A percentile compares a stretch with the other conserved stretches of the same genome.
phyloP scores from a whole-genome alignment of 108 stramenopile species.

The Nitzschia putrida region DNA sequence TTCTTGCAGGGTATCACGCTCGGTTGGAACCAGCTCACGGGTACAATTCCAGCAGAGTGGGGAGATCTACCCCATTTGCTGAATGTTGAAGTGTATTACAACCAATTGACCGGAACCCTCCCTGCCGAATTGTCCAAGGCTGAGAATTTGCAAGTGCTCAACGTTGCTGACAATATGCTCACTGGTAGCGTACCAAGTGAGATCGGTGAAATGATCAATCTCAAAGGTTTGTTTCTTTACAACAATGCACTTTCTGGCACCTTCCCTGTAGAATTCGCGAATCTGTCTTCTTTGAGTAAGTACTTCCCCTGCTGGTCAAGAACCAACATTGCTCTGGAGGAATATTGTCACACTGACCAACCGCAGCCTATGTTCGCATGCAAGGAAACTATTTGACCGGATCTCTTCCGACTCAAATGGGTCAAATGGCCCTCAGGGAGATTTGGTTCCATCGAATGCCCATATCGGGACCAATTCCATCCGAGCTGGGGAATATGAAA shows the following conservation, averaged over 20 bases:
- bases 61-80: slow-evolving; percentile 34
- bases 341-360: not conserved
- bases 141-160: slow-evolving; percentile 36
- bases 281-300: slow-evolving; percentile 35
- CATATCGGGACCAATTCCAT: slow-evolving; percentile 28
- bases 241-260: slow-evolving; percentile 45
- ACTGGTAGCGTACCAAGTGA: slow-evolving; percentile 61
- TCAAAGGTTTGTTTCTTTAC: slow-evolving; percentile 38
- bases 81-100: slow-evolving; percentile 44
- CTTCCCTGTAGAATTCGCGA: slow-evolving; percentile 29
- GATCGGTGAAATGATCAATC: slow-evolving; percentile 32
- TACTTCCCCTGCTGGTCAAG: slow-evolving; percentile 27
- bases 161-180: slow-evolving; percentile 45
- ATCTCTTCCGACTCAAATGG: slow-evolving; percentile 65
- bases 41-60: slow-evolving; percentile 29
- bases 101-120: slow-evolving; percentile 35
- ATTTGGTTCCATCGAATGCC: slow-evolving; percentile 28
- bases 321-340: no score
- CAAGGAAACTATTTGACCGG: slow-evolving; percentile 54
- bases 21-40: slow-evolving; percentile 35
- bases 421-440: slow-evolving; percentile 32
- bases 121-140: slow-evolving; percentile 32
- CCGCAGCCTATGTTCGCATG: slow-evolving; percentile 40
- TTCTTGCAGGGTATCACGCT: slow-evolving; percentile 33
- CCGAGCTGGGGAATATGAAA: slow-evolving; percentile 30